Evolutionary conservation across 495 filamentous ascomycete genomes (phyloP).

Genomic region (Astrothelium macrocarpum): DNA sequence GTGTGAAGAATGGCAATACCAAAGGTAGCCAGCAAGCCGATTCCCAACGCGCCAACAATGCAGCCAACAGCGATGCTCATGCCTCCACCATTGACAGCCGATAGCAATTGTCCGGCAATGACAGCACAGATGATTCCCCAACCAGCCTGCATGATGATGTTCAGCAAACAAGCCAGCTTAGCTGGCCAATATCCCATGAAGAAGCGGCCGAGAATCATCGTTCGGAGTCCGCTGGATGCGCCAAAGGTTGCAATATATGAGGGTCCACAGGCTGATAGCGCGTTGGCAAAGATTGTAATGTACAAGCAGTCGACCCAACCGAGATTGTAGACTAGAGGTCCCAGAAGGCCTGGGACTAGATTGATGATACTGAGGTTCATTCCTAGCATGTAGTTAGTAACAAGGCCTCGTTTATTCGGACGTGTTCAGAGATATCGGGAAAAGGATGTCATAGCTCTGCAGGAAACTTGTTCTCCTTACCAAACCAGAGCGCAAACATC

Average conservation of each 20-base stretch:
- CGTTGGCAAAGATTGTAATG: conserved; percentile 10
- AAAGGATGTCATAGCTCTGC: not conserved
- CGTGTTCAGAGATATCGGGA: too few relatives aligned
- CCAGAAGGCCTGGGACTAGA: conserved; percentile 6
- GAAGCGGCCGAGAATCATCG: conserved; percentile 19
- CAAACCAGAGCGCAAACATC: conserved; percentile 9
- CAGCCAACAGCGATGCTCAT: conserved; percentile 23
- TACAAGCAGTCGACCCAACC: conserved; percentile 9
- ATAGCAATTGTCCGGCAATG: conserved; percentile 47
- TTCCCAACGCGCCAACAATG: conserved; percentile 20
- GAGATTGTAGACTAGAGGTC: conserved; percentile 8
- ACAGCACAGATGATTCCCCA: conserved; percentile 19
- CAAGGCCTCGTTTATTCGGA: not conserved
- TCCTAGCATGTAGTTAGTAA: not conserved
- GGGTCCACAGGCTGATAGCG: conserved; percentile 6
- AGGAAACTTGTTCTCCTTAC: not conserved
- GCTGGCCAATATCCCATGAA: conserved; percentile 23
- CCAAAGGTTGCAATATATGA: conserved; percentile 22
- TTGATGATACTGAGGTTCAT: conserved; percentile 8
- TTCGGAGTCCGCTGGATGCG: conserved; percentile 16
- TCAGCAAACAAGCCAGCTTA: conserved; percentile 21
- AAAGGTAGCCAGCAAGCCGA: conserved; percentile 21
- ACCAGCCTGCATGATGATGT: conserved; percentile 21
- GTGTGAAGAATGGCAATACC: conserved; percentile 21
- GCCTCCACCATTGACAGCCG: conserved; percentile 30